Evolutionary conservation across 1,284 basidiomycete genomes (phyloP), one percentile per base, ranked within the genome.

Genomic region (Coniophora puteana): DNA sequence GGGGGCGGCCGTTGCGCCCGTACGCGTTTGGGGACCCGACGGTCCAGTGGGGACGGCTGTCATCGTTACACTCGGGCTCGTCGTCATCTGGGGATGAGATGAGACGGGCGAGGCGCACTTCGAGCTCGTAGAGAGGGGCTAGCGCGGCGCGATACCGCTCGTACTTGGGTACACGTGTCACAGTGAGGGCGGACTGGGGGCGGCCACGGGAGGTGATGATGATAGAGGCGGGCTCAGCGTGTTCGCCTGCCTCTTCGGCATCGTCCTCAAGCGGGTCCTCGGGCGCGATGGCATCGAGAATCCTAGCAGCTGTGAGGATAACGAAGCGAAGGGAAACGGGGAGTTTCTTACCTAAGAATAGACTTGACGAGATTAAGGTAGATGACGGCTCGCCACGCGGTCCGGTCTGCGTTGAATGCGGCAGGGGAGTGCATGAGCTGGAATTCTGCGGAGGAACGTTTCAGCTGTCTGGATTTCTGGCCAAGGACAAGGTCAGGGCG

Each of bases 331-430:
- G 20, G 13, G 30, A 44, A 27, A 37, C 0, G 11, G 20, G 11
- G 35, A 41, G 21, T 57, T n/a, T n/a, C 70, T 50, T 54, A 80
- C 83, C 81, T 77, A 49, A 80, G 78, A 51, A 90, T 66, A 45
- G 87, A 90, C 54, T 80, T 78, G 45, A 89, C 83, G 49, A 90
- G 72, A 62, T 90, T 90, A 47, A 90, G 73, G 63, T 89, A 89
- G 53, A 90, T 85, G 50, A 90, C 86, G 36, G 84, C 76, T 41
- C 88, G 78, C 87, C 87, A 90, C 25, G 87, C 84, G 45, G 85
- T 76, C 49, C 87, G 73, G 56, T 90, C 87, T 20, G 80, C 76
- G 46, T 76, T 76, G 59, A 89, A 89, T 20, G 80, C 75, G 27
- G 76, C 78, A 5, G 82, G 82, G 1, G 80, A 73, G 56, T 89